Conservation (phyloP, 208 protist species). For the Wallacemonas collosoma region DNA sequence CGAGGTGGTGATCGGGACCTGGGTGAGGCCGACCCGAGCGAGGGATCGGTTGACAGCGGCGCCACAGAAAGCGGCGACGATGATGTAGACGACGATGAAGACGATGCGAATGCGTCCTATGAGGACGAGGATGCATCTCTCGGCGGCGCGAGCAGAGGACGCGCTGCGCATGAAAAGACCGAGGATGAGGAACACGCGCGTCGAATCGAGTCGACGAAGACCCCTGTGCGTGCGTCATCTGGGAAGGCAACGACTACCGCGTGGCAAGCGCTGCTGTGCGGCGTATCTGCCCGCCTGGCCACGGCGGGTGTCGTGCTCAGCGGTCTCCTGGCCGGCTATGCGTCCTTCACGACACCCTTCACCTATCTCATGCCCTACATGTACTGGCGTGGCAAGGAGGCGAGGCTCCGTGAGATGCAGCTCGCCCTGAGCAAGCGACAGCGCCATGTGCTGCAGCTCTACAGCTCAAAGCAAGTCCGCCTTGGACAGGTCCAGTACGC, state of each 20-base stretch:
- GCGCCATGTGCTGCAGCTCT: conserved; percentile 57
- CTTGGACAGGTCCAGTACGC: conserved; percentile 52
- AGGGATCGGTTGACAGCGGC: no score
- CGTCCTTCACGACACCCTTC: conserved; percentile 62
- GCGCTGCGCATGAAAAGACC: no score
- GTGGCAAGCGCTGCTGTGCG: conserved; percentile 17
- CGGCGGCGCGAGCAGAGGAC: no score
- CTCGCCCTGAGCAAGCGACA: conserved; percentile 54
- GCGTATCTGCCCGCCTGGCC: conserved; percentile 38
- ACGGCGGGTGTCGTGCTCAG: conserved; percentile 58
- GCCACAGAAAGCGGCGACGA: no score
- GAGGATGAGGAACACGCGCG: no score
- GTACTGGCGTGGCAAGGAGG: conserved; percentile 38
- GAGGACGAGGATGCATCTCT: no score
- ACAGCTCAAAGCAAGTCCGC: conserved; percentile 42
- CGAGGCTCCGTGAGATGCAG: conserved; percentile 30
- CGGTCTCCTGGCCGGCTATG: conserved; percentile 75
- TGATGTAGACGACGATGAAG: no score
- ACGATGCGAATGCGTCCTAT: no score
- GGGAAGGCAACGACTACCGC: not conserved
- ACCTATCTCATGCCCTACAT: conserved; percentile 44
- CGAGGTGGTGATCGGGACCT: no score
- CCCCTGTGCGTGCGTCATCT: not conserved
- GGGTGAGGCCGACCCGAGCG: no score
- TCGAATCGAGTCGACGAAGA: no score